A percentile compares a stretch with the other conserved stretches of the same genome.
phyloP scores from a whole-genome alignment of 345 rosid genomes.

The Stellera chamaejasme region DNA sequence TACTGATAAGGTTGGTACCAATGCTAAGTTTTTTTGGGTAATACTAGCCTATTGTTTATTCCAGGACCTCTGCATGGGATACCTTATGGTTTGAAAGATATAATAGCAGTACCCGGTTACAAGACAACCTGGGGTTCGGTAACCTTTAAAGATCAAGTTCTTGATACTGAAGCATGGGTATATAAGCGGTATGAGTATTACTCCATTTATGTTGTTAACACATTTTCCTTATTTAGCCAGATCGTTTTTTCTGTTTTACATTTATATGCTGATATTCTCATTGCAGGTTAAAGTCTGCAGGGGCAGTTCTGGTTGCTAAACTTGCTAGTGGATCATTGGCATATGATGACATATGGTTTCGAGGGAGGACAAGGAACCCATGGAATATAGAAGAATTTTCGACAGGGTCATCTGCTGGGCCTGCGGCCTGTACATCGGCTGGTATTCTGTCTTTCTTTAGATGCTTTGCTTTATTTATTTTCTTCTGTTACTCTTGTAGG shows the following conservation, averaged over 20 bases:
- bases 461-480: no score
- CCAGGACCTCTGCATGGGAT: slow-evolving; percentile 93
- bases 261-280: background rate
- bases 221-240: background rate
- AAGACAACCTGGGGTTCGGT: slow-evolving; percentile 89
- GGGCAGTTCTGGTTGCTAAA: slow-evolving; percentile 91
- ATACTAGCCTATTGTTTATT: background rate
- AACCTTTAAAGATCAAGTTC: slow-evolving; percentile 65
- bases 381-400: slow-evolving; percentile 91
- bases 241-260: background rate
- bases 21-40: background rate
- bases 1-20: no score
- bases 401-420: slow-evolving; percentile 90
- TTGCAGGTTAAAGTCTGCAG: slow-evolving; percentile 51
- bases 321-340: slow-evolving; percentile 77
- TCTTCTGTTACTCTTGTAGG: background rate
- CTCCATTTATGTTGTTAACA: background rate
- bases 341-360: slow-evolving; percentile 89
- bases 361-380: slow-evolving; percentile 83
- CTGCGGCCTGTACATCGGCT: slow-evolving; percentile 85
- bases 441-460: slow-evolving; percentile 28
- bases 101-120: slow-evolving; percentile 62
- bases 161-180: slow-evolving; percentile 77
- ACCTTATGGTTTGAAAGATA: slow-evolving; percentile 88
- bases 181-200: slow-evolving; percentile 51